These are phyloP conservation scores for Nidula niveotomentosa DNA, from an alignment of 1,284 basidiomycete genomes.

Conservation along the genomic window DNA sequence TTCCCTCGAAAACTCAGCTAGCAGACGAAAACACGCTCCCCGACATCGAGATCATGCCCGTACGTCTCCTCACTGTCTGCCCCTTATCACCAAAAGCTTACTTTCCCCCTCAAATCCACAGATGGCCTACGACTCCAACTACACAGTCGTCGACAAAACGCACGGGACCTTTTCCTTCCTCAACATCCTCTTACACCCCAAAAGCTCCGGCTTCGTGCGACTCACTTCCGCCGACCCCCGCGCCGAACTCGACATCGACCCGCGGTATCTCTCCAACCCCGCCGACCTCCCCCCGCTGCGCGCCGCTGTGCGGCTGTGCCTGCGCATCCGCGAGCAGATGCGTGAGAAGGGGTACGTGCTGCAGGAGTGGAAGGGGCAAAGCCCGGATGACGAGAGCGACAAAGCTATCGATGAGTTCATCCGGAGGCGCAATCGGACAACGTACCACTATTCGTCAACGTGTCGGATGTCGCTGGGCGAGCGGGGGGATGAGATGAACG, in stretches of 20 bases:
- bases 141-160: too few relatives aligned
- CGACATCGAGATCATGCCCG: too few relatives aligned
- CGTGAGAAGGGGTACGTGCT: slow-evolving; percentile 17
- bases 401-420: slow-evolving; percentile 22
- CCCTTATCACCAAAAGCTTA: too few relatives aligned
- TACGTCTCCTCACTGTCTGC: too few relatives aligned
- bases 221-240: slow-evolving; percentile 33
- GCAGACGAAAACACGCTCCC: too few relatives aligned
- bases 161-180: slow-evolving; percentile 15
- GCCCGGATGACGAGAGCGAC: slow-evolving; percentile 19
- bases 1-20: too few relatives aligned
- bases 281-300: slow-evolving; percentile 30
- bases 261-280: slow-evolving; percentile 33
- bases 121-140: too few relatives aligned
- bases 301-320: slow-evolving; percentile 34
- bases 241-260: slow-evolving; percentile 35
- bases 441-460: slow-evolving; percentile 27
- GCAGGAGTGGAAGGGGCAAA: slow-evolving; percentile 12
- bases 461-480: slow-evolving; percentile 23
- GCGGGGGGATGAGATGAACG: slow-evolving; percentile 8
- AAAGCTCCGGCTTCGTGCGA: slow-evolving; percentile 19
- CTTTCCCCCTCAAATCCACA: too few relatives aligned
- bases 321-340: slow-evolving; percentile 36
- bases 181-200: slow-evolving; percentile 16
- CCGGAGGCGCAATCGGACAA: slow-evolving; percentile 9